Conservation (phyloP, 805 yeast species). For the Metschnikowia drakensbergensis region DNA sequence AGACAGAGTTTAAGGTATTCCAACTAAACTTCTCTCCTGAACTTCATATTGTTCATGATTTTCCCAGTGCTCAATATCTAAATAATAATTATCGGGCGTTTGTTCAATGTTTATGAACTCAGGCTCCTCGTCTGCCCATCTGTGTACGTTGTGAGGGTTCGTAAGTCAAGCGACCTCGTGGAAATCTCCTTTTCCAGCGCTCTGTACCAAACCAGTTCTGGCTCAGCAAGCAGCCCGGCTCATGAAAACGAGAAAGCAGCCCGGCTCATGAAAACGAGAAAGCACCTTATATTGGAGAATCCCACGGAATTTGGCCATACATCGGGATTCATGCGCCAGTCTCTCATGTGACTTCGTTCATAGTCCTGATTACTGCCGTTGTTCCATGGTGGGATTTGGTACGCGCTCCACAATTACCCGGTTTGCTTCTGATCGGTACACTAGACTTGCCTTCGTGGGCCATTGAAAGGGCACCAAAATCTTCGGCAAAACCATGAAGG, state of each 20-base stretch:
- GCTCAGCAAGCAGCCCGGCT: no score
- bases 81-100: no score
- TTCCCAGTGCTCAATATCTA: conserved; percentile 52
- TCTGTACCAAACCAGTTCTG: background rate
- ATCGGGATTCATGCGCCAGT: conserved; percentile 57
- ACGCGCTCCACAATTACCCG: conserved; percentile 52
- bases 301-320: conserved; percentile 50
- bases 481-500: conserved; percentile 50
- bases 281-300: conserved; percentile 35
- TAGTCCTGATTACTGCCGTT: conserved; percentile 65
- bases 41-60: conserved; percentile 66
- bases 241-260: no score
- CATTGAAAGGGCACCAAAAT: conserved; percentile 53
- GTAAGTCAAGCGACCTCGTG: no score
- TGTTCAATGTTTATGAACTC: no score
- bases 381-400: conserved; percentile 70
- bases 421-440: conserved; percentile 40
- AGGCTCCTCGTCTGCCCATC: no score
- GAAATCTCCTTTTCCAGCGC: background rate
- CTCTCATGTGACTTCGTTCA: conserved; percentile 58
- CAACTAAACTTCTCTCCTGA: conserved; percentile 77
- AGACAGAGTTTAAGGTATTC: conserved; percentile 70
- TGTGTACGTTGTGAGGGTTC: no score
- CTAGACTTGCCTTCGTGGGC: conserved; percentile 57
- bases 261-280: conserved; percentile 1